These are phyloP conservation scores for Picochlorum sp. DNA, from an alignment of 139 green algal species.

Conservation along the genomic window DNA sequence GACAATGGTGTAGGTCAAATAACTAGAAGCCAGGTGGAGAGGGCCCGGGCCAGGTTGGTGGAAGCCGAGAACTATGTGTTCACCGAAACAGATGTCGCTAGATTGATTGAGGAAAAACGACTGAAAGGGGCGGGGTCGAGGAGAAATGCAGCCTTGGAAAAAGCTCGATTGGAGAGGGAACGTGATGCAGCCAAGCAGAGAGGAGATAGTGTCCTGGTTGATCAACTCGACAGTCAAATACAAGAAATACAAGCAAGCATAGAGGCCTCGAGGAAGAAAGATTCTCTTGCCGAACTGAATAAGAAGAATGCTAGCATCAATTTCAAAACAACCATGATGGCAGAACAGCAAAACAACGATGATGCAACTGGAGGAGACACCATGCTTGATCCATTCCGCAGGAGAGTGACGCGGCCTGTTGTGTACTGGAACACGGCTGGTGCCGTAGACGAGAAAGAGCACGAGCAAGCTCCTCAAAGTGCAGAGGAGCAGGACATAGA, in stretches of 20 bases:
- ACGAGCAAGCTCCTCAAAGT: slow-evolving; percentile 9
- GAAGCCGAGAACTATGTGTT: slow-evolving; percentile 42
- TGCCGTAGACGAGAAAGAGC: neutral
- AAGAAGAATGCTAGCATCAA: slow-evolving; percentile 35
- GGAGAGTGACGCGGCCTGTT: slow-evolving; percentile 16
- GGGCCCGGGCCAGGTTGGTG: slow-evolving; percentile 8
- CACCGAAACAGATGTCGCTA: slow-evolving; percentile 41
- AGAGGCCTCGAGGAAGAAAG: slow-evolving; percentile 5
- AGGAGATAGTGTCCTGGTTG: slow-evolving; percentile 17
- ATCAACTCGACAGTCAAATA: slow-evolving; percentile 13
- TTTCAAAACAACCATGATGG: slow-evolving; percentile 20
- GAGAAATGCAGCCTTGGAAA: slow-evolving; percentile 36
- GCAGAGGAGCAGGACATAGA: neutral
- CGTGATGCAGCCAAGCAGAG: slow-evolving; percentile 20
- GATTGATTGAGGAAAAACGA: slow-evolving; percentile 39
- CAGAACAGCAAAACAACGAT: neutral
- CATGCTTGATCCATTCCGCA: slow-evolving; percentile 36
- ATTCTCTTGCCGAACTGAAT: slow-evolving; percentile 33
- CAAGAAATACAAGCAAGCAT: slow-evolving; percentile 12
- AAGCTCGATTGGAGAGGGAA: slow-evolving; percentile 23
- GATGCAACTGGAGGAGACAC: neutral
- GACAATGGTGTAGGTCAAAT: slow-evolving; percentile 16
- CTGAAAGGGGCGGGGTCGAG: slow-evolving; percentile 6
- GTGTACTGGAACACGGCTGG: slow-evolving; percentile 30
- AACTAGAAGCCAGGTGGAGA: slow-evolving; percentile 9